These are phyloP conservation scores for Xylaria longipes DNA, from an alignment of 495 filamentous ascomycete species.

Conservation along the genomic window DNA sequence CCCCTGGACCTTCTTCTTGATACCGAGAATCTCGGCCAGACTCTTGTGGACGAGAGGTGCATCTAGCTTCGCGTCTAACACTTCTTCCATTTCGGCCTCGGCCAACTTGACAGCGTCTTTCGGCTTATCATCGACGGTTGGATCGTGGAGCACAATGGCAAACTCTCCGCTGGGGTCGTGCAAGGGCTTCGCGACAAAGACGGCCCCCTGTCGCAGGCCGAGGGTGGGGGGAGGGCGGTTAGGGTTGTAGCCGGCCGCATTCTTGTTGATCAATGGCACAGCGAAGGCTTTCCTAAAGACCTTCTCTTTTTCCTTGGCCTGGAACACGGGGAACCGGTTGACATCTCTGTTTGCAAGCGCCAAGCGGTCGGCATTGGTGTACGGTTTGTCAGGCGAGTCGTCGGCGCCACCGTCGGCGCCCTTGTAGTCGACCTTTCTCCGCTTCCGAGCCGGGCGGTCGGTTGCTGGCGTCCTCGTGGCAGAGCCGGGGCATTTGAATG, in stretches of 20 bases:
- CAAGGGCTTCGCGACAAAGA: conserved; percentile 87
- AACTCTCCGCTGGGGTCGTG: conserved; percentile 97
- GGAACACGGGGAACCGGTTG: conserved; percentile 90
- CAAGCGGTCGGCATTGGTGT: conserved; percentile 86
- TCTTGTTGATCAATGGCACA: conserved; percentile 86
- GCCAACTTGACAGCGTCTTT: conserved; percentile 56
- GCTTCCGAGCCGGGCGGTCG: conserved; percentile 84
- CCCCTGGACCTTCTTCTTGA: conserved; percentile 85
- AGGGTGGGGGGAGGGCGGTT: conserved; percentile 83
- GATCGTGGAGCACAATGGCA: conserved; percentile 94
- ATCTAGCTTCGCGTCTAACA: conserved; percentile 66
- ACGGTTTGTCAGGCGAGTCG: conserved; percentile 77
- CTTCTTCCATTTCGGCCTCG: conserved; percentile 59
- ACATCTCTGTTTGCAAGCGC: conserved; percentile 86
- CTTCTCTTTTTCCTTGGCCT: conserved; percentile 83
- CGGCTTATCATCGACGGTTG: conserved; percentile 86
- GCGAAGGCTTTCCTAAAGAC: conserved; percentile 84
- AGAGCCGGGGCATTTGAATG: conserved; percentile 92
- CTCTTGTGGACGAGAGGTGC: conserved; percentile 89
- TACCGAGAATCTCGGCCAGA: conserved; percentile 91
- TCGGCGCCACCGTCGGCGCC: conserved; percentile 74
- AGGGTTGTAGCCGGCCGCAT: conserved; percentile 71
- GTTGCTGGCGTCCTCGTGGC: conserved; percentile 73
- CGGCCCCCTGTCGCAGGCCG: conserved; percentile 81
- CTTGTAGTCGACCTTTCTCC: conserved; percentile 87